Base-by-base conservation (phyloP, 805 yeast genomes). In the Soucietia sequanensis region DNA sequence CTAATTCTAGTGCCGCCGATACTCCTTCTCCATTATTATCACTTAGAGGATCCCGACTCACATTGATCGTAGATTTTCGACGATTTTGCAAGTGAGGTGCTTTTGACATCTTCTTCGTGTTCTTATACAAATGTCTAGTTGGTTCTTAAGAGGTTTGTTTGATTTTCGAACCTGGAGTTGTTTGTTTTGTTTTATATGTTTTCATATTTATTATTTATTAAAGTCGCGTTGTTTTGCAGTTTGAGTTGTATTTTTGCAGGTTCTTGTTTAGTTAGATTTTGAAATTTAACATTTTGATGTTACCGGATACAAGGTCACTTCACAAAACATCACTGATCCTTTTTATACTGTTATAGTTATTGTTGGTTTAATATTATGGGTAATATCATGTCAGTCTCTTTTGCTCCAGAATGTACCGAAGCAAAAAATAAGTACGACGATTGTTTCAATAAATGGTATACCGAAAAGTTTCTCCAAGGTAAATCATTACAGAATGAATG, bases 351-450 rank as follows among this genome's bases (percentile, higher is more conserved):
- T n/a, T n/a, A n/a, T n/a, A n/a, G n/a, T n/a, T n/a, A n/a, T n/a
- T n/a, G n/a, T n/a, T n/a, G n/a, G n/a, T n/a, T n/a, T n/a, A n/a
- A 21, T 21, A 21, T 18, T 30, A 68, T 68, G 74, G 74, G 73
- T 34, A 68, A 64, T 43, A 56, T 53, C 34, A 67, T 68, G 72
- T 68, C 95, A 5, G 68, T 58, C 8, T 88, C 96, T 41, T 85
- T 93, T 70, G 98, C 99, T 23, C 96, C 97, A 17, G 98, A 93
- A 65, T 93, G 99, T 62, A 87, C 95, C 15, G 84, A 79, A 23
- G 76, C 83, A 38, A 93, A 93, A 62, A 78, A 79, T 48, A 77
- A 80, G 51, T 93, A 93, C 54, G 98, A 93, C 56, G 84, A 81
- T 52, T 93, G 99, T 60, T 93, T 93, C 67, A 90, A 89, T 62